Evolutionary conservation across 1,284 basidiomycete species (phyloP).

Genomic region (Ganoderma sinense): DNA sequence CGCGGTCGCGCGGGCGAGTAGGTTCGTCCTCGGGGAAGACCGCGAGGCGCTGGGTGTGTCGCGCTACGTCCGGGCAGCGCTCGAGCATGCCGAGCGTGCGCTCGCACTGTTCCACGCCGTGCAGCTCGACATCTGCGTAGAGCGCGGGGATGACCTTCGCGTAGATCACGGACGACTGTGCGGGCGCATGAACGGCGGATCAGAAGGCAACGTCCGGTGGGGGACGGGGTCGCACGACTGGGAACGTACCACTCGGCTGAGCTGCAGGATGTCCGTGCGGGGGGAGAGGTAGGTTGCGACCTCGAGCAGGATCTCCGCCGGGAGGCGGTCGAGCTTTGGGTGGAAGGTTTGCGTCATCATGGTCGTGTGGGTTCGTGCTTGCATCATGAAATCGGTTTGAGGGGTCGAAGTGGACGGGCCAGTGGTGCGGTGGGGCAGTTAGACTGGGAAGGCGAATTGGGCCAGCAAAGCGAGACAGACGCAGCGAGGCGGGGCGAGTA

Average conservation of each 20-base stretch:
- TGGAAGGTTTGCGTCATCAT: not conserved
- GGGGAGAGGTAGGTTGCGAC: conserved; percentile 61
- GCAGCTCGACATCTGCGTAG: conserved; percentile 62
- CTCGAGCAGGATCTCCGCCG: conserved; percentile 71
- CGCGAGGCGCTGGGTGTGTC: conserved; percentile 67
- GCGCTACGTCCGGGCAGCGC: conserved; percentile 58
- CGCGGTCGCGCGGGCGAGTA: conserved; percentile 19
- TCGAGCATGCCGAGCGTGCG: conserved; percentile 68
- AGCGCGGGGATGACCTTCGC: conserved; percentile 60
- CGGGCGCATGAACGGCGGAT: not conserved
- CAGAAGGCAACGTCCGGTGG: not conserved
- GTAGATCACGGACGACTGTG: conserved; percentile 55
- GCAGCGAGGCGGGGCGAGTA: not conserved
- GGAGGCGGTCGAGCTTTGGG: conserved; percentile 41
- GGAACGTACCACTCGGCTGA: conserved; percentile 62
- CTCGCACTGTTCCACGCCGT: conserved; percentile 62
- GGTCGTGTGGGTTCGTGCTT: not conserved
- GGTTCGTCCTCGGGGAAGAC: conserved; percentile 49
- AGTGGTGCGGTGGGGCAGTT: not conserved
- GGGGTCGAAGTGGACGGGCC: not conserved
- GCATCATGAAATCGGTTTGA: not conserved
- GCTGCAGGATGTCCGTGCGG: conserved; percentile 59
- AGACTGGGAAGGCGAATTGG: not conserved
- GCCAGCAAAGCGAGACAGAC: not conserved
- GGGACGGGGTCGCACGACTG: conserved; percentile 18